Conservation (phyloP, 352 stramenopile genomes). For the Pythium aquatile region DNA sequence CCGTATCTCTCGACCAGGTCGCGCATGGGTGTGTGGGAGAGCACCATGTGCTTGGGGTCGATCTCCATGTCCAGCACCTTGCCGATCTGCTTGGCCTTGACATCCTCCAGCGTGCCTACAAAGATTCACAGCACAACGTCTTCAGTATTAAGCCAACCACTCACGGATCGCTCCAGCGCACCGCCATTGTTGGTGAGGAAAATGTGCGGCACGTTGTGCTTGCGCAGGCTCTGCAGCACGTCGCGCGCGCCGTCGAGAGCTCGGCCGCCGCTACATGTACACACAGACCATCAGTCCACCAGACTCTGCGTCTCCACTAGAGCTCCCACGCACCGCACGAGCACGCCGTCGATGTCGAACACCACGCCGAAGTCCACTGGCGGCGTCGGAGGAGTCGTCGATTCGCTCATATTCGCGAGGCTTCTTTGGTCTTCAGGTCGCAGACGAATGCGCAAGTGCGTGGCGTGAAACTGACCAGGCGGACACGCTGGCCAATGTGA, state of each 20-base stretch:
- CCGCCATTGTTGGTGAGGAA: constrained; percentile 83
- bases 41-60: constrained; percentile 72
- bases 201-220: constrained; percentile 76
- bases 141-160: background rate
- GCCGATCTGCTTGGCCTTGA: constrained; percentile 77
- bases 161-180: background rate
- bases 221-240: constrained; percentile 62
- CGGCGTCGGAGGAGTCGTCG: background rate
- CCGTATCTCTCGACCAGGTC: constrained; percentile 61
- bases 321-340: constrained; percentile 65
- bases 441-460: constrained; percentile 4
- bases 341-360: constrained; percentile 92
- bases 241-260: constrained; percentile 65
- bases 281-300: background rate
- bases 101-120: constrained; percentile 72
- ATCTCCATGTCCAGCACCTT: constrained; percentile 58
- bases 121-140: background rate
- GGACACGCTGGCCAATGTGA: background rate
- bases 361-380: constrained; percentile 71
- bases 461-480: background rate
- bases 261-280: constrained; percentile 42
- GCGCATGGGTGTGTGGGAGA: constrained; percentile 91
- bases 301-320: background rate
- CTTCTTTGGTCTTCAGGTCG: background rate
- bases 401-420: background rate